Percentiles rank a stretch among this genome's conserved stretches.
These are phyloP conservation scores for Epichloe typhina DNA, from an alignment of 2,329 filamentous ascomycete genomes.

Conservation along the genomic window DNA sequence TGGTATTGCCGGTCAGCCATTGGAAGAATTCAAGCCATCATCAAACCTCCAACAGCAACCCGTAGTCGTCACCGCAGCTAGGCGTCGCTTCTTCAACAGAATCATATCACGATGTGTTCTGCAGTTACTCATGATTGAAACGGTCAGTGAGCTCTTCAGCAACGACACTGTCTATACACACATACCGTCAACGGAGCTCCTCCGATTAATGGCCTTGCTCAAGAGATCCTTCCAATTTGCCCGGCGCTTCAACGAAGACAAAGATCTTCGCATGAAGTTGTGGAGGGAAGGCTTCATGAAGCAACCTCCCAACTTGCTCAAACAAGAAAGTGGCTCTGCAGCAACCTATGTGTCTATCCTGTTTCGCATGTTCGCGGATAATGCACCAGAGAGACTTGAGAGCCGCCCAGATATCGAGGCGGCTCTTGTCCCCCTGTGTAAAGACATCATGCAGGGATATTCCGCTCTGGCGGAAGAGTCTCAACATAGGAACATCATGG, in stretches of 20 bases:
- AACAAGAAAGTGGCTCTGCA: slow-evolving; percentile 87
- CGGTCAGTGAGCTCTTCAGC: slow-evolving; percentile 94
- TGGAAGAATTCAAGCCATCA: slow-evolving; percentile 82
- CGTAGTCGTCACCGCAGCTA: slow-evolving; percentile 81
- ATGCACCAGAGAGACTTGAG: slow-evolving; percentile 65
- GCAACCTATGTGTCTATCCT: slow-evolving; percentile 93
- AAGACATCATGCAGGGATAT: slow-evolving; percentile 83
- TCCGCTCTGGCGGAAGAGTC: slow-evolving; percentile 84
- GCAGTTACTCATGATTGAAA: slow-evolving; percentile 98
- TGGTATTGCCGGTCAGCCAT: slow-evolving; percentile 23
- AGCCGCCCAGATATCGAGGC: slow-evolving; percentile 75
- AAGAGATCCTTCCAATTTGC: slow-evolving; percentile 97
- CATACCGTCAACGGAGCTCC: slow-evolving; percentile 79
- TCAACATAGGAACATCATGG: slow-evolving; percentile 91
- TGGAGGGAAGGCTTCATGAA: slow-evolving; percentile 99
- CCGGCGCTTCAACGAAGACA: slow-evolving; percentile 94
- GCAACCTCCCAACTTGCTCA: slow-evolving; percentile 91
- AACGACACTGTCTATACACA: slow-evolving; percentile 90
- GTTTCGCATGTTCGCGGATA: slow-evolving; percentile 94
- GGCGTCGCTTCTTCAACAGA: slow-evolving; percentile 92
- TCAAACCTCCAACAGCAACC: slow-evolving; percentile 72
- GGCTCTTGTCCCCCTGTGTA: slow-evolving; percentile 86
- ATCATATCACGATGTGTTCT: slow-evolving; percentile 98
- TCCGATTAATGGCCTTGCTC: slow-evolving; percentile 83
- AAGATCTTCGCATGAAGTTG: slow-evolving; percentile 82